Conservation (phyloP, 805 yeast genomes). For the Nakazawaea ernobii region DNA sequence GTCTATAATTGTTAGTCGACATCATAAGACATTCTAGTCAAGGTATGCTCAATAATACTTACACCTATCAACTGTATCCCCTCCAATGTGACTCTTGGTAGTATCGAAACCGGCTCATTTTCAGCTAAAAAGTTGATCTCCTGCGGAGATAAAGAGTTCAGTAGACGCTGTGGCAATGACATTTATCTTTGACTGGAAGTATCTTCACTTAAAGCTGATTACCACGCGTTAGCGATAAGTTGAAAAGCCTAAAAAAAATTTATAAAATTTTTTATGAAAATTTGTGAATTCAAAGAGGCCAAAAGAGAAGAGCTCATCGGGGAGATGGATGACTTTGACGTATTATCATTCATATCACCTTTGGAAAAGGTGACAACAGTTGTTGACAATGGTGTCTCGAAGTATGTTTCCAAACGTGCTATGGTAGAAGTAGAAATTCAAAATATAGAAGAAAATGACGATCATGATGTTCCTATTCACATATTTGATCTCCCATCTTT, state of each 20-base stretch:
- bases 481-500: constrained; percentile 54
- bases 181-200: constrained; percentile 24
- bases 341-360: constrained; percentile 16
- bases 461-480: constrained; percentile 34
- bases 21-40: not conserved
- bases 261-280: not conserved
- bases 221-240: not conserved
- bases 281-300: too few species aligned
- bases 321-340: constrained; percentile 16
- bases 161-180: constrained; percentile 57
- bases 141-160: constrained; percentile 58
- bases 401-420: not conserved
- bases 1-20: constrained; percentile 28
- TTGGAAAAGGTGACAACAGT: not conserved
- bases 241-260: not conserved
- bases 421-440: not conserved
- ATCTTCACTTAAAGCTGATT: too few species aligned
- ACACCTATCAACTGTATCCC: constrained; percentile 62
- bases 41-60: constrained; percentile 19
- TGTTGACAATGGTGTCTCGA: not conserved
- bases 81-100: constrained; percentile 74
- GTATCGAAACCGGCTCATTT: constrained; percentile 61
- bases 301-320: not conserved
- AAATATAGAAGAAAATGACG: constrained; percentile 17
- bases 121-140: constrained; percentile 86